A percentile compares a stretch with the other conserved stretches of the same genome.
These are phyloP conservation scores for Exobasidium rhododendri DNA, from an alignment of 1,284 basidiomycete genomes.

Conservation along the genomic window DNA sequence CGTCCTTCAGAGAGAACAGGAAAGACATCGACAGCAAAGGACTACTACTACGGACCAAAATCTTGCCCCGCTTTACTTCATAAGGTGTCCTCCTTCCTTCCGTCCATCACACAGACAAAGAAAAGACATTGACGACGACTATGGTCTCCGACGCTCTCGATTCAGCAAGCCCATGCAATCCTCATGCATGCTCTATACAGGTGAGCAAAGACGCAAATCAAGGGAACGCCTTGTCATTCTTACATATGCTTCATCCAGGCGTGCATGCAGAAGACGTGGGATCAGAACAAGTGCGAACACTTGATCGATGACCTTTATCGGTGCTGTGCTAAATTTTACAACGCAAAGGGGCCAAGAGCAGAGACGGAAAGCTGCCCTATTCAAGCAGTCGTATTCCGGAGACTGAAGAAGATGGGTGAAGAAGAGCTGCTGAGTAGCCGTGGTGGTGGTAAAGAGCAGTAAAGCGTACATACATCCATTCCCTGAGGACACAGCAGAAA, in stretches of 20 bases:
- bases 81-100: too few species aligned
- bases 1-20: too few species aligned
- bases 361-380: slow-evolving; percentile 46
- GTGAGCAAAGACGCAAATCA: too few species aligned
- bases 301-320: slow-evolving; percentile 45
- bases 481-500: too few species aligned
- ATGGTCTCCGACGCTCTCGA: slow-evolving; percentile 13
- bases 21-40: too few species aligned
- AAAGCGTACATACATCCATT: too few species aligned
- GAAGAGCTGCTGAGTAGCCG: slow-evolving; percentile 19
- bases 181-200: too few species aligned
- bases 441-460: too few species aligned
- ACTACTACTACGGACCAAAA: too few species aligned
- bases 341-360: slow-evolving; percentile 29
- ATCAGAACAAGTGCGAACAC: slow-evolving; percentile 46
- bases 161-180: slow-evolving; percentile 7
- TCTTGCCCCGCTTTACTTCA: too few species aligned
- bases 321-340: slow-evolving; percentile 49
- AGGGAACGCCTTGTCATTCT: slow-evolving; percentile 49
- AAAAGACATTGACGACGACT: not conserved
- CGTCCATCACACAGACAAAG: too few species aligned
- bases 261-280: slow-evolving; percentile 44
- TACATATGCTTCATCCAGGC: slow-evolving; percentile 46
- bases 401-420: slow-evolving; percentile 30
- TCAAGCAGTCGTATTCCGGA: slow-evolving; percentile 31